phyloP scores from a whole-genome alignment of 805 yeast genomes.

The Hanseniaspora clermontiae region DNA sequence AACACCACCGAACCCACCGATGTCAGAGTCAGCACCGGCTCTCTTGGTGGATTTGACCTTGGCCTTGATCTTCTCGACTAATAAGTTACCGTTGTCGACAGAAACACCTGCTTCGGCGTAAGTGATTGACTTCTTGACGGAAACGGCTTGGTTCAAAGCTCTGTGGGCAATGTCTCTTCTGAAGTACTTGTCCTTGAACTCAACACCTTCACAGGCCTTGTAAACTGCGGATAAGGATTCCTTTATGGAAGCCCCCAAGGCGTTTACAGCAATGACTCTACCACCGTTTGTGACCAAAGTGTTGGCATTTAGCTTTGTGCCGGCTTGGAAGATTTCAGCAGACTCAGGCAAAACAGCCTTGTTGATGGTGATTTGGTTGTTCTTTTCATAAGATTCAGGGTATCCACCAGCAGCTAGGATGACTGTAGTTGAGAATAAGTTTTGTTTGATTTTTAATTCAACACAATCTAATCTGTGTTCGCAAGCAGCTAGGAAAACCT shows the following conservation, averaged over 20 bases:
- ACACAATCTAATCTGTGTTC: conserved; percentile 88
- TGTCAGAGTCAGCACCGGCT: conserved; percentile 93
- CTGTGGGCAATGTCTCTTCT: conserved; percentile 92
- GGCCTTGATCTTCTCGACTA: conserved; percentile 81
- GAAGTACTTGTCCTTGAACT: conserved; percentile 64
- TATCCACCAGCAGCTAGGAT: conserved; percentile 96
- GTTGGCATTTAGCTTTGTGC: conserved; percentile 46
- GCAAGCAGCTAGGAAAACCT: conserved; percentile 83
- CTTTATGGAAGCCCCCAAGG: conserved; percentile 60
- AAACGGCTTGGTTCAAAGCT: conserved; percentile 54
- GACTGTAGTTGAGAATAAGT: conserved; percentile 74
- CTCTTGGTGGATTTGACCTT: conserved; percentile 86
- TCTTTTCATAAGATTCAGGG: conserved; percentile 77
- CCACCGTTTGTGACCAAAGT: conserved; percentile 77
- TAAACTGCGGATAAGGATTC: conserved; percentile 81
- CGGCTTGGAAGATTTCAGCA: conserved; percentile 87
- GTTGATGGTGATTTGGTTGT: conserved; percentile 66
- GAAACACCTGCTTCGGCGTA: conserved; percentile 96
- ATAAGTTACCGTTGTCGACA: conserved; percentile 83
- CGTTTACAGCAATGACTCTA: conserved; percentile 90
- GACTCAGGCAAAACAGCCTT: conserved; percentile 23
- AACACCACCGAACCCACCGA: conserved; percentile 97
- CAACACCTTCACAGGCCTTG: conserved; percentile 63
- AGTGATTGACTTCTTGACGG: conserved; percentile 42
- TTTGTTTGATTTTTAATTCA: conserved; percentile 37